These are phyloP conservation scores for Ustilago curta DNA, from an alignment of 1,284 basidiomycete species.

Conservation along the genomic window DNA sequence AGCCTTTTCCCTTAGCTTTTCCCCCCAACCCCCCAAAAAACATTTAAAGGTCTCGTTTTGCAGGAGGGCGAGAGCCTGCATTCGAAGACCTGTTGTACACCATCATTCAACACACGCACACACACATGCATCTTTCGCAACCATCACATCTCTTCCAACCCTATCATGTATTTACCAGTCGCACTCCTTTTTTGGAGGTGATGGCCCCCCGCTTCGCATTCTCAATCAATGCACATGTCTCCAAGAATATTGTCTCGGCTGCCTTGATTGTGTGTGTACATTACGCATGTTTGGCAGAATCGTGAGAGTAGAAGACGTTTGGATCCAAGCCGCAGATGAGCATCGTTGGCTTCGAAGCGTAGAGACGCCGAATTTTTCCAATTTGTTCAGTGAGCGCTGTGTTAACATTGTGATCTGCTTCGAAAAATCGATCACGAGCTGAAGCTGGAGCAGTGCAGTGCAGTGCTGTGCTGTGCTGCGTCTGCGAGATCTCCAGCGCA, in stretches of 20 bases:
- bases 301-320: not conserved
- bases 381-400: not conserved
- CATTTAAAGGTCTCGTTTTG: slow-evolving; percentile 18
- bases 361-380: not conserved
- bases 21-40: slow-evolving; percentile 21
- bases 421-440: slow-evolving; percentile 32
- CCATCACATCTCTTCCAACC: slow-evolving; percentile 8
- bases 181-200: slow-evolving; percentile 23
- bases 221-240: slow-evolving; percentile 43
- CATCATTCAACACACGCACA: slow-evolving; percentile 7
- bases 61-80: slow-evolving; percentile 49
- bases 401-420: not conserved
- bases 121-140: slow-evolving; percentile 28
- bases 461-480: not conserved
- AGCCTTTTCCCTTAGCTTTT: not conserved
- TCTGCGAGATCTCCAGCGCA: slow-evolving; percentile 9
- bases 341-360: too few species aligned
- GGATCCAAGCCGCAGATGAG: not conserved
- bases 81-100: slow-evolving; percentile 36
- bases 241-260: slow-evolving; percentile 5
- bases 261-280: not conserved
- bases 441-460: too few species aligned
- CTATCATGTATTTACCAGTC: slow-evolving; percentile 40
- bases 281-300: not conserved
- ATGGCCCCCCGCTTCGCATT: slow-evolving; percentile 32